Conservation (phyloP, 2,329 filamentous ascomycete species). For the Ciborinia camelliae region DNA sequence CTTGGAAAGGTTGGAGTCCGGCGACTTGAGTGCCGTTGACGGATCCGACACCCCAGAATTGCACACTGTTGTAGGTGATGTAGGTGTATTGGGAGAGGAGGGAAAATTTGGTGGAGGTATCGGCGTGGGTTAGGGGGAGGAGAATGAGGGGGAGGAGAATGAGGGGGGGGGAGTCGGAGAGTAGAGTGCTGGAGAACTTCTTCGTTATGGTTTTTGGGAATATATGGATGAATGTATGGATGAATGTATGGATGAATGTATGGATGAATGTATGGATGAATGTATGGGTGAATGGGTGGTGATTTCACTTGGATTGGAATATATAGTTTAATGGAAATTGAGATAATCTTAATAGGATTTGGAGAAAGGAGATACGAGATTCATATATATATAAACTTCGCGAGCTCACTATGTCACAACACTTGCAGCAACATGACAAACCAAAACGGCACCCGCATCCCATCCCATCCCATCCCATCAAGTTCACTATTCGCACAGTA, state of each 20-base stretch:
- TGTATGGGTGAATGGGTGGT: no score
- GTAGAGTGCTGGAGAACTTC: background rate
- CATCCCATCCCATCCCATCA: background rate
- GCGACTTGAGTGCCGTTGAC: background rate
- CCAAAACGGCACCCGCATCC: background rate
- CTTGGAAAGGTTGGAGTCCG: background rate
- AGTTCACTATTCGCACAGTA: background rate
- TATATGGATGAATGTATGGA: no score
- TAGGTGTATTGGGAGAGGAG: constrained; percentile 7
- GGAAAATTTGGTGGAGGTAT: background rate
- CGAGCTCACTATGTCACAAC: background rate
- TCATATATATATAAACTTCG: background rate
- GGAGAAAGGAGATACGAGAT: background rate
- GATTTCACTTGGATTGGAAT: background rate
- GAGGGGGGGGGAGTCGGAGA: background rate
- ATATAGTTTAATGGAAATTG: background rate
- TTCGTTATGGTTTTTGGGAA: no score
- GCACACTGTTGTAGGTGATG: background rate
- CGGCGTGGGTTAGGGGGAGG: background rate
- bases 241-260: no score
- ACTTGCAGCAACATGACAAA: background rate
- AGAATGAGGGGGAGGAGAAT: background rate
- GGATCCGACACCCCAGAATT: background rate
- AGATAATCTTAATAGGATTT: background rate
- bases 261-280: no score